phyloP scores from a whole-genome alignment of 179 eudicot genomes.

The Vitellaria paradoxa region DNA sequence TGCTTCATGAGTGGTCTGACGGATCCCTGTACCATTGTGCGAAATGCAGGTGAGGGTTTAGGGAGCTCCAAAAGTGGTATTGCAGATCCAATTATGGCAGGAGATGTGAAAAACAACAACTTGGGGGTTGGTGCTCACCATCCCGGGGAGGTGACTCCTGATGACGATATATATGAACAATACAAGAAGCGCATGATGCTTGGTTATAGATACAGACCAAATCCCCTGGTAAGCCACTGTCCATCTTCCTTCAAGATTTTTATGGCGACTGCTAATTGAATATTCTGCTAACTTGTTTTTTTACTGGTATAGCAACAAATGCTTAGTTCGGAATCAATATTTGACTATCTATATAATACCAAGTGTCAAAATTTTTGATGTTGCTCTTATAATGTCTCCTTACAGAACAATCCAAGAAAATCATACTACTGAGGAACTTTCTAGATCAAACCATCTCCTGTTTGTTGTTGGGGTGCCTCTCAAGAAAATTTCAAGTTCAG shows the following conservation, averaged over 20 bases:
- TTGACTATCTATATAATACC: not conserved
- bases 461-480: not conserved
- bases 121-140: constrained; percentile 94
- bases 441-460: not conserved
- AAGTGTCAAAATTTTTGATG: constrained; percentile 9
- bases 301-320: not conserved
- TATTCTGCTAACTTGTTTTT: not conserved
- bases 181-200: constrained; percentile 99
- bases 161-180: constrained; percentile 97
- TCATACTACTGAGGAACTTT: constrained; percentile 63
- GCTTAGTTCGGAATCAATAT: not conserved
- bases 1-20: not conserved
- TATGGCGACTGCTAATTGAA: not conserved
- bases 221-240: constrained; percentile 64
- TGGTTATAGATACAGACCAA: constrained; percentile 87
- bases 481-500: not conserved
- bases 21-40: not conserved
- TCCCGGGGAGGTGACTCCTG: constrained; percentile 94
- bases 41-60: constrained; percentile 77
- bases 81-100: constrained; percentile 89
- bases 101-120: constrained; percentile 70
- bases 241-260: not conserved
- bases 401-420: constrained; percentile 83
- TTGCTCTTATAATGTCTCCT: constrained; percentile 16
- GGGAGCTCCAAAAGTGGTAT: constrained; percentile 96